Base-by-base conservation (phyloP, 805 yeast species). In the Diddensiella santjacobensis region DNA sequence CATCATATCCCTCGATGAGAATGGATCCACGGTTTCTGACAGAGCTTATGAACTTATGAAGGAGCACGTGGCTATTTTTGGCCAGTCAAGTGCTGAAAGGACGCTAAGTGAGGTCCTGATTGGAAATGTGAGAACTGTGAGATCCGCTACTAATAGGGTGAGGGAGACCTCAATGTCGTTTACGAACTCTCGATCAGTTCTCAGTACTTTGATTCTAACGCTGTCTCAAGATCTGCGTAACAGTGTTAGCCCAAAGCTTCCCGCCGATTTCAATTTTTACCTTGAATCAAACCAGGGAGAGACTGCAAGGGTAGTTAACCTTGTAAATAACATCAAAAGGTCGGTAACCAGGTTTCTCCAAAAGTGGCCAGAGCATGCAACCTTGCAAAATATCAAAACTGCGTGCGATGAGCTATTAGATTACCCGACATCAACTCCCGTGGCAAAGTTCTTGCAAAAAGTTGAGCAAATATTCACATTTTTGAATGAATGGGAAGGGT, bases 321-420 rank as follows among this genome's bases (percentile, higher is more conserved):
- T 83, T 0, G 67, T 80, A 8, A 67, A 70, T 26, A 68, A 61
- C 3, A 60, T 83, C 2, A 69, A 73, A 58, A 66, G 70, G 2
- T 62, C 78, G 1, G 79, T 80, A 2, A 54, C 63, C 4, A 68
- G 66, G 3, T 64, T 87, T 10, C 63, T 84, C 10, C 66, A 66
- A 22, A 79, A 81, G 59, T 93, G 96, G 96, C 97, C 98, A 0
- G 99, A 95, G 58, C 96, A 95, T 70, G 93, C 93, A 0, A 88
- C 96, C 0, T 68, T 93, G 44, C 82, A 75, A 49, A 87, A 84
- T 18, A 72, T 91, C 41, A 63, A 70, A 33, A 70, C 83, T 51
- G 79, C 83, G 5, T 77, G 85, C 54, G 66, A 72, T 13, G 98
- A 90, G 61, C 77, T 84, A 50, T 64, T 85, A 48, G 65, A 66